Evolutionary conservation across 768 basidiomycete species (phyloP), one percentile per base, ranked within the genome.

Genomic region (Boletus rufocinnamomeus): DNA sequence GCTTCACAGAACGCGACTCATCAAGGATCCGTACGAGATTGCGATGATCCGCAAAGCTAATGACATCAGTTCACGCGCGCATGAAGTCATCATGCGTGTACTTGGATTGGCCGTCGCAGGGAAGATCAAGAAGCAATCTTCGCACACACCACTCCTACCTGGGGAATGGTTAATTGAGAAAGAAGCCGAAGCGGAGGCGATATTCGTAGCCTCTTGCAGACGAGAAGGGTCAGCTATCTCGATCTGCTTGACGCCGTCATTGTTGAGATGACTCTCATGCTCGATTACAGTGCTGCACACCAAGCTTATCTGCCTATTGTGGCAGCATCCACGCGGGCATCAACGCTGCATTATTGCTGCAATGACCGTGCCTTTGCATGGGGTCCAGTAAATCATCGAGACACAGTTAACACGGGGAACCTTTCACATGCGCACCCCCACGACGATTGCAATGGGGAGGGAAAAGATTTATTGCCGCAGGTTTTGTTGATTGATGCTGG

Each of bases 291-390:
- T 19, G 80, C 94, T 2, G 81, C 86, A 13, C 89, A 89, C 52
- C 93, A 95, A 74, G 93, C 95, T 0, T 98, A 98, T 73, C 80
- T 91, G 8, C 95, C 96, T 2, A 97, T 97, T 53, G 91, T 95
- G 3, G 96, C 96, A 1, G 87, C 89, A 0, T 89, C 93, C 0
- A 84, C 84, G 3, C 83, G 93, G 21, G 94, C 95, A 4, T 88
- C 93, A 1, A 97, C 93, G 0, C 77, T 98, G 5, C 95, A 98
- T 68, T 98, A 98, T 73, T 94, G 94, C 66, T 95, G 93, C 76
- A 97, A 96, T 67, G 91, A 95, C 69, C 83, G 82, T 57, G 87
- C 86, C 47, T 92, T 93, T 68, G 86, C 89, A 1, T 93, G 91
- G 91, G 90, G 91, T 3, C 92, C 92, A 7, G 75, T 89, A 21